phyloP scores from a whole-genome alignment of 768 basidiomycete species.

The Cyathus striatus region DNA sequence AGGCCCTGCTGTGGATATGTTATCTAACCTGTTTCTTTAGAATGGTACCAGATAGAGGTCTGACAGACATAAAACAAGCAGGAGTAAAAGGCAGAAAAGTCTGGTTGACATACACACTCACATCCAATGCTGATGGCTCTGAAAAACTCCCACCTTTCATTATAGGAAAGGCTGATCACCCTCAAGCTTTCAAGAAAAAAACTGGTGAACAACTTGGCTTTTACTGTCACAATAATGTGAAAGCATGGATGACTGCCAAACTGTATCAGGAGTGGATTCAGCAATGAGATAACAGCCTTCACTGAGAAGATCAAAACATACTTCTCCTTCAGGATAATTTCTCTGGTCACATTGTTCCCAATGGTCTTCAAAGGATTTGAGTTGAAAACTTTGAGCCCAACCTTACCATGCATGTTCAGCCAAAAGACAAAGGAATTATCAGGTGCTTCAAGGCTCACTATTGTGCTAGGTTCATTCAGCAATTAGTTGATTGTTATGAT shows the following conservation, averaged over 20 bases:
- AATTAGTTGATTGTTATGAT: conserved; percentile 23
- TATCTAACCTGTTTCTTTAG: conserved; percentile 9
- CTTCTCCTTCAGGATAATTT: conserved; percentile 28
- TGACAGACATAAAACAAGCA: conserved; percentile 13
- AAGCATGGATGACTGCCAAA: conserved; percentile 30
- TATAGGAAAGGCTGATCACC: conserved; percentile 25
- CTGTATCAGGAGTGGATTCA: conserved; percentile 29
- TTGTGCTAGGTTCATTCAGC: conserved; percentile 15
- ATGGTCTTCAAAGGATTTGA: conserved; percentile 13
- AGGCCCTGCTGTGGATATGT: conserved; percentile 1
- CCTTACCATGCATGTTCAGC: conserved; percentile 29
- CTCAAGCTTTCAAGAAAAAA: conserved; percentile 22
- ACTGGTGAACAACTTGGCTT: conserved; percentile 24
- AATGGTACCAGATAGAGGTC: conserved; percentile 23
- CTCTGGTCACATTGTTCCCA: conserved; percentile 17
- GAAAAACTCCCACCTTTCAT: conserved; percentile 21
- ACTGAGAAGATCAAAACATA: conserved; percentile 14
- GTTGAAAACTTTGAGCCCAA: conserved; percentile 29
- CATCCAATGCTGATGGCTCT: conserved; percentile 26
- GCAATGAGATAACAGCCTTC: conserved; percentile 23
- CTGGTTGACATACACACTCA: conserved; percentile 25
- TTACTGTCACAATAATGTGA: conserved; percentile 28
- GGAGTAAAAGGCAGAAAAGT: conserved; percentile 28
- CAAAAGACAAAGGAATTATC: conserved; percentile 30
- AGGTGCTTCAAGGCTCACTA: conserved; percentile 31